These are phyloP conservation scores for Sphagnum fallax DNA, from an alignment of 228 moss, liverwort and hornwort species.

Conservation along the genomic window DNA sequence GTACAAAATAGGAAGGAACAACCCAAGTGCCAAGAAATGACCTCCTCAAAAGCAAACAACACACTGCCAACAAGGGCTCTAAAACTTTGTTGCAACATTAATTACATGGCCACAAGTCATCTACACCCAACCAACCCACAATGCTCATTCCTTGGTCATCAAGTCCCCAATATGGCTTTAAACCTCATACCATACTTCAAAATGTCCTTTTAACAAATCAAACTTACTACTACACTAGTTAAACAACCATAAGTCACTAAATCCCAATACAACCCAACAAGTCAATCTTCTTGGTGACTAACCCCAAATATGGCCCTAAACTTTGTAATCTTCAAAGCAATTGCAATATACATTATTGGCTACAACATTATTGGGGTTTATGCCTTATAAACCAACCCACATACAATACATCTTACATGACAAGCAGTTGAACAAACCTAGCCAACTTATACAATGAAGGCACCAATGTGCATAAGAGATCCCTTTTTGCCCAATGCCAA, in stretches of 20 bases:
- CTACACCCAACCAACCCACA: conserved; percentile 34
- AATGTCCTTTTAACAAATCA: too few species aligned
- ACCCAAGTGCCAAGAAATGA: conserved; percentile 69
- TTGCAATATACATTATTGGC: too few species aligned
- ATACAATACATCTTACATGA: background rate
- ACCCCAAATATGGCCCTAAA: too few species aligned
- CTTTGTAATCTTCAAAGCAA: too few species aligned
- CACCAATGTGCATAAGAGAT: conserved; percentile 96
- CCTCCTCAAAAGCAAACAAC: conserved; percentile 96
- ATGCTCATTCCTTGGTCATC: conserved; percentile 11
- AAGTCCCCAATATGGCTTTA: background rate
- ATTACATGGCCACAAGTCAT: conserved; percentile 98
- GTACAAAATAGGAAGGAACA: conserved; percentile 13
- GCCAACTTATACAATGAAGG: conserved; percentile 94
- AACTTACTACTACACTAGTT: too few species aligned
- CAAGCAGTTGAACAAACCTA: conserved; percentile 42
- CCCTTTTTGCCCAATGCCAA: conserved; percentile 97
- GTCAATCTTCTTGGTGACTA: too few species aligned
- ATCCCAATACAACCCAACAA: too few species aligned
- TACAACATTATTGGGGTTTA: too few species aligned
- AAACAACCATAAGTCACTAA: too few species aligned
- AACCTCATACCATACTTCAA: too few species aligned
- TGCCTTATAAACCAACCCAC: background rate
- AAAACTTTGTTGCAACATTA: conserved; percentile 93
- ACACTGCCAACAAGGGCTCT: conserved; percentile 97